phyloP scores from a whole-genome alignment of 2,329 filamentous ascomycete genomes.

The Metarhizium sp. region DNA sequence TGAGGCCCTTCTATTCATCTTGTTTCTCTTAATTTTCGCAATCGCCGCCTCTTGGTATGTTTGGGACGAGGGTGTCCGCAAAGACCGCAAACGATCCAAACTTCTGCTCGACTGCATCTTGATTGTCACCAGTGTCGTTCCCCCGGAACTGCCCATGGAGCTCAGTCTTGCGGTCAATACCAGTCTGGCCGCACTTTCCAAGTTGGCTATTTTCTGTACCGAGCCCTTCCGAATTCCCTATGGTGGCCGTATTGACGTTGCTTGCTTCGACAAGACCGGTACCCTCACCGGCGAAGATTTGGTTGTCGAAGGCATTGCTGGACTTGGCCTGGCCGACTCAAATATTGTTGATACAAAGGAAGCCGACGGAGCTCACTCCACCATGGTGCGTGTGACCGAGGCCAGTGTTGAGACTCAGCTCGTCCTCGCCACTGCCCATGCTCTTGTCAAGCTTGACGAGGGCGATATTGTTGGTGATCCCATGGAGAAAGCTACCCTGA shows the following conservation, averaged over 20 bases:
- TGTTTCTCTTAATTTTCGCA: slow-evolving; percentile 93
- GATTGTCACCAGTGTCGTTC: slow-evolving; percentile 95
- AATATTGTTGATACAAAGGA: slow-evolving; percentile 58
- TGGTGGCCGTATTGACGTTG: slow-evolving; percentile 88
- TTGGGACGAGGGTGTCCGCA: slow-evolving; percentile 90
- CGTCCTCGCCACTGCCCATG: slow-evolving; percentile 89
- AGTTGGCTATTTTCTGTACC: slow-evolving; percentile 95
- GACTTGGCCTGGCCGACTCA: slow-evolving; percentile 62
- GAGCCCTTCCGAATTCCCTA: slow-evolving; percentile 98
- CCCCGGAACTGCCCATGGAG: slow-evolving; percentile 98
- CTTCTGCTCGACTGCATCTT: slow-evolving; percentile 93
- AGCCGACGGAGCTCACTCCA: slow-evolving; percentile 72
- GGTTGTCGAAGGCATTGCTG: slow-evolving; percentile 93
- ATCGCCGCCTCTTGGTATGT: slow-evolving; percentile 98
- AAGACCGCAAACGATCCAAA: slow-evolving; percentile 95
- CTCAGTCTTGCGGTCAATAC: slow-evolving; percentile 96
- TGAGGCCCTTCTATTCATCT: slow-evolving; percentile 92
- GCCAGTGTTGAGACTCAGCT: slow-evolving; percentile 76
- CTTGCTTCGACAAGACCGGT: slow-evolving; percentile 98
- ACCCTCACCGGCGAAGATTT: slow-evolving; percentile 94
- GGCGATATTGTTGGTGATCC: slow-evolving; percentile 96
- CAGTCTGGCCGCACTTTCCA: slow-evolving; percentile 85
- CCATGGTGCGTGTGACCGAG: slow-evolving; percentile 61
- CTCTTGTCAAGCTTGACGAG: slow-evolving; percentile 90
- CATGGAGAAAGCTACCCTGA: slow-evolving; percentile 95